phyloP scores from a whole-genome alignment of 2,329 filamentous ascomycete species.

The Ophiobolus disseminans region DNA sequence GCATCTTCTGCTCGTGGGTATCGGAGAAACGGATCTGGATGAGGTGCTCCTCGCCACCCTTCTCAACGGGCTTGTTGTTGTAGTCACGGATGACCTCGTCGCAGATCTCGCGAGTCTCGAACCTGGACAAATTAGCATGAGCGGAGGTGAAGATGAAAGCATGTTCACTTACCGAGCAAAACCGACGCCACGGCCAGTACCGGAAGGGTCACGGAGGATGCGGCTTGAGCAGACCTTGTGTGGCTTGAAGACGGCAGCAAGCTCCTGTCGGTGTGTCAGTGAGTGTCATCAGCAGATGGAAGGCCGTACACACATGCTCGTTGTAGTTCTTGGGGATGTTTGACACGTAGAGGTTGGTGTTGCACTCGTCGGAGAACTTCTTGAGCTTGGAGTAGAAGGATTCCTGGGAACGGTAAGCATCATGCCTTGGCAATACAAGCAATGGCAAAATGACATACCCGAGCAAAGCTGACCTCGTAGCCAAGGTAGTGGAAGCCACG shows the following conservation, averaged over 20 bases:
- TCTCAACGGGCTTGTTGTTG: constrained; percentile 69
- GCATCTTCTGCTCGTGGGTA: constrained; percentile 92
- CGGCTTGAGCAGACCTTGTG: constrained; percentile 91
- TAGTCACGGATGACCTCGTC: constrained; percentile 87
- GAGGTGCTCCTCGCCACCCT: constrained; percentile 75
- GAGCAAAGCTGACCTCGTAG: constrained; percentile 96
- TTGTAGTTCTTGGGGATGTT: constrained; percentile 93
- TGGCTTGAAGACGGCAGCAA: constrained; percentile 78
- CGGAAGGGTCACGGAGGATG: constrained; percentile 89
- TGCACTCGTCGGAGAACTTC: constrained; percentile 85
- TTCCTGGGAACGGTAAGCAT: constrained; percentile 59
- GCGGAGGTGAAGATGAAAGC: not conserved
- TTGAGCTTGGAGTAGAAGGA: constrained; percentile 98
- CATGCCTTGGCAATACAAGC: not conserved
- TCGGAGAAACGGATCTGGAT: constrained; percentile 96
- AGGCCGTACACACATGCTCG: constrained; percentile 71
- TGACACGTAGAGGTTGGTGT: constrained; percentile 97
- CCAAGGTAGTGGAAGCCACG: constrained; percentile 92
- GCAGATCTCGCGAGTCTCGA: constrained; percentile 86
- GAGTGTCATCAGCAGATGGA: not conserved
- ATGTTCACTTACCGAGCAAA: constrained; percentile 79
- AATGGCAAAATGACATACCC: constrained; percentile 63
- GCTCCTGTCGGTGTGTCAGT: constrained; percentile 63
- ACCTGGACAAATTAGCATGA: constrained; percentile 63
- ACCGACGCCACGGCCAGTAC: constrained; percentile 93